Conservation (phyloP, 805 yeast species). For the Phaffomyces thermotolerans region DNA sequence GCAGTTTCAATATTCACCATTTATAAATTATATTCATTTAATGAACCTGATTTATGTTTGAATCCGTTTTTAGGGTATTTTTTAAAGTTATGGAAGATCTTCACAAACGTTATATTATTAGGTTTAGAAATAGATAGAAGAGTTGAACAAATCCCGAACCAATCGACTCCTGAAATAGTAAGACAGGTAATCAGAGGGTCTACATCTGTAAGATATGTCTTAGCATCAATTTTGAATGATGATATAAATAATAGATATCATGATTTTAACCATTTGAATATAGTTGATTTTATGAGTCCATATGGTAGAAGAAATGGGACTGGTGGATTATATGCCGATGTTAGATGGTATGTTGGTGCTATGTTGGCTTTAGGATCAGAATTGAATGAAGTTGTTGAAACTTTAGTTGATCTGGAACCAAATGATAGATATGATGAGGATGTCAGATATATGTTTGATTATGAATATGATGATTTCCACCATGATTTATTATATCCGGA, state of each 20-base stretch:
- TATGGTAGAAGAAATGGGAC: slow-evolving; percentile 53
- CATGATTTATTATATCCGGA: slow-evolving; percentile 25
- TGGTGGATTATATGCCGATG: slow-evolving; percentile 54
- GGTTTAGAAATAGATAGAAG: slow-evolving; percentile 56
- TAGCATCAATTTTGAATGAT: slow-evolving; percentile 54
- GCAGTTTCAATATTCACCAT: slow-evolving; percentile 37
- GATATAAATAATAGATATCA: slow-evolving; percentile 36
- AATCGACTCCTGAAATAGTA: slow-evolving; percentile 37
- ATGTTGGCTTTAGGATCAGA: slow-evolving; percentile 42
- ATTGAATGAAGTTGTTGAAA: slow-evolving; percentile 43
- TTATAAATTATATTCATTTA: slow-evolving; percentile 32
- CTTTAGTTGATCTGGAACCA: slow-evolving; percentile 46
- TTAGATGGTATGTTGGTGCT: slow-evolving; percentile 51
- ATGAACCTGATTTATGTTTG: slow-evolving; percentile 33
- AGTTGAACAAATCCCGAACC: slow-evolving; percentile 31
- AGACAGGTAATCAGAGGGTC: slow-evolving; percentile 52
- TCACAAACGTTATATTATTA: slow-evolving; percentile 49
- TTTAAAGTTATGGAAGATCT: slow-evolving; percentile 58
- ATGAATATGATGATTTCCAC: slow-evolving; percentile 40
- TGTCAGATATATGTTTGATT: slow-evolving; percentile 51
- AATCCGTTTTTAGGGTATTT: slow-evolving; percentile 59
- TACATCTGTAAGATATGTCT: slow-evolving; percentile 51
- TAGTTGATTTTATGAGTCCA: slow-evolving; percentile 57
- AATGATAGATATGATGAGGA: slow-evolving; percentile 69
- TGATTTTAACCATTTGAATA: slow-evolving; percentile 53